Conservation (phyloP, 2,329 filamentous ascomycete genomes). For the Xylariaceae sp. region DNA sequence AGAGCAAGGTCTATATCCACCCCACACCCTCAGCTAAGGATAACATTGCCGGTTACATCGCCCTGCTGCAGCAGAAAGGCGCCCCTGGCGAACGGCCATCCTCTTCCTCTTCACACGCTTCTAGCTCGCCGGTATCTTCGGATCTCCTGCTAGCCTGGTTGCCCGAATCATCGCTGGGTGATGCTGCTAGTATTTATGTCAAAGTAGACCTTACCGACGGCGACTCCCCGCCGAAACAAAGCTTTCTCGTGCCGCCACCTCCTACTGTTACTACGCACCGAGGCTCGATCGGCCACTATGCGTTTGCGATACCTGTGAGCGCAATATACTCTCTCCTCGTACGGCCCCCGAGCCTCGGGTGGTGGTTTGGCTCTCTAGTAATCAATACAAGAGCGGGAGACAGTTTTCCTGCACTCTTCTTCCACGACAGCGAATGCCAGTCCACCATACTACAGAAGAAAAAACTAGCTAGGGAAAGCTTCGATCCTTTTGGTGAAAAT, state of each 20-base stretch:
- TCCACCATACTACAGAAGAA: constrained; percentile 95
- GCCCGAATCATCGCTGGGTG: constrained; percentile 85
- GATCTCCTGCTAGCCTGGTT: constrained; percentile 91
- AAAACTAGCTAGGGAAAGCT: constrained; percentile 79
- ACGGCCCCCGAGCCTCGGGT: constrained; percentile 89
- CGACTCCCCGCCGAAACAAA: constrained; percentile 81
- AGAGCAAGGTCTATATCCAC: constrained; percentile 99
- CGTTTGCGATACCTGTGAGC: constrained; percentile 88
- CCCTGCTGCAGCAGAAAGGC: constrained; percentile 87
- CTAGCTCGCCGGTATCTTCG: constrained; percentile 59
- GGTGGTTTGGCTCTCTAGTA: constrained; percentile 97
- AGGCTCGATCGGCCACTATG: constrained; percentile 76
- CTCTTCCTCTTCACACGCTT: constrained; percentile 49
- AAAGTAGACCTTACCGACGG: constrained; percentile 90
- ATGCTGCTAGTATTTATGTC: constrained; percentile 86
- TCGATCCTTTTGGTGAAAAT: constrained; percentile 85
- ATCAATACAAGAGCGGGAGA: constrained; percentile 92
- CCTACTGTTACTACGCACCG: constrained; percentile 82
- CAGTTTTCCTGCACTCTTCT: constrained; percentile 94
- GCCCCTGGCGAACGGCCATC: constrained; percentile 49
- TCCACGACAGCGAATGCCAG: constrained; percentile 96
- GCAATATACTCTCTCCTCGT: constrained; percentile 91
- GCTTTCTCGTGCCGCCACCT: constrained; percentile 88
- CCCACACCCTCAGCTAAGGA: constrained; percentile 92
- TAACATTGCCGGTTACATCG: constrained; percentile 93